Evolutionary conservation across 2,329 filamentous ascomycete species (phyloP), one percentile per base, ranked within the genome.

Genomic region (Coniochaeta sp.): DNA sequence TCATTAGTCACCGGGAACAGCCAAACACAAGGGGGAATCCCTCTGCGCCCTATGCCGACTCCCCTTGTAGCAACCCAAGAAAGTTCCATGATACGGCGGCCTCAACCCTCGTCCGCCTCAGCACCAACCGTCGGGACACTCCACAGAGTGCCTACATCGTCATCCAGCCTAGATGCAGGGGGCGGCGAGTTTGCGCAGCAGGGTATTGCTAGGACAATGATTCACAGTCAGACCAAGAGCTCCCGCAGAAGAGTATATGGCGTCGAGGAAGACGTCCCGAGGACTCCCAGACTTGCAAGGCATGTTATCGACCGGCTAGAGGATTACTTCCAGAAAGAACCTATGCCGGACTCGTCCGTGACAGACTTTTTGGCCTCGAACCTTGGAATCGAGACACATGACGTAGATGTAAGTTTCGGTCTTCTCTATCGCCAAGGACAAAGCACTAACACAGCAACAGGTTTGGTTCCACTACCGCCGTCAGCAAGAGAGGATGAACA

Each of bases 281-380:
- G 26, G 12, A 52, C 47, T 1, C 79, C 78, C 9, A 73, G 69
- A 34, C 77, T 85, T 58, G 75, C 81, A 5, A 68, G 73, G 16
- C 81, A 82, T 59, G 75, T 83, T 8, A 74, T 82, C 61, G 72
- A 70, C 22, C 77, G 81, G 1, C 72, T 85, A 1, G 81, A 85
- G 59, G 76, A 80, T 28, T 84, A 83, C 62, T 85, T 81, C 63
- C 74, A 77, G 28, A 70, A 71, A 7, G 74, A 81, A 30, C 73
- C 79, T 1, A 68, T 76, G 1, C 81, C 82, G 2, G 81, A 74
- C 47, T 74, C 81, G 55, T 78, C 76, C 1, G 76, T 81, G 44
- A 78, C 77, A 38, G 80, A 81, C 44, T 80, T 82, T 66, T 72
- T 83, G 47, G 81, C 82, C 10, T 84, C 81, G 0, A 84, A 79